These are phyloP conservation scores for Casuarina cunninghamiana DNA, from an alignment of 306 rosid genomes.

Conservation along the genomic window DNA sequence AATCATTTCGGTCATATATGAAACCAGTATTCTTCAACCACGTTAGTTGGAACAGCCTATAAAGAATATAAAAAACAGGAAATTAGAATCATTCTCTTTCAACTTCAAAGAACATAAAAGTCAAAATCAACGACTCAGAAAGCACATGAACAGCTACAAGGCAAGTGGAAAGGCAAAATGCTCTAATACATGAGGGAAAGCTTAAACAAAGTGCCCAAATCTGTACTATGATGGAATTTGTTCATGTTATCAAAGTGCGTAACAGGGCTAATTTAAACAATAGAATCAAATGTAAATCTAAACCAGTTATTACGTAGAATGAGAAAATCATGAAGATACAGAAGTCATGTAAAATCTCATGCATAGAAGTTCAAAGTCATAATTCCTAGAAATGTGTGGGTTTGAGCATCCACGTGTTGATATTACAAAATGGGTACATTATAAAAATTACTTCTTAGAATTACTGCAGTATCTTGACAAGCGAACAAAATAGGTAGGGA, in stretches of 20 bases:
- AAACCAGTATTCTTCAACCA: constrained; percentile 78
- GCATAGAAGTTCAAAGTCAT: not conserved
- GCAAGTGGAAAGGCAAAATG: not conserved
- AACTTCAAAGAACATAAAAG: not conserved
- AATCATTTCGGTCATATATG: constrained; percentile 64
- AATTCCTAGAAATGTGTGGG: not conserved
- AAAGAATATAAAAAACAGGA: constrained; percentile 38
- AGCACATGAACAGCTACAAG: not conserved
- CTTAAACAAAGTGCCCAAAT: not conserved
- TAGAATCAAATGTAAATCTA: not conserved
- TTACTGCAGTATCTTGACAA: not conserved
- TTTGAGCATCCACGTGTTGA: not conserved
- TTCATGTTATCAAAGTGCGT: not conserved
- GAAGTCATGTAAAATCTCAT: not conserved
- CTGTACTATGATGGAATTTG: not conserved
- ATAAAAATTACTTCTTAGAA: not conserved
- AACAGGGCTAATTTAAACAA: not conserved
- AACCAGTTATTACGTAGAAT: not conserved
- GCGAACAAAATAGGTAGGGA: not conserved
- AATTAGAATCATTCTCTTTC: constrained; percentile 29
- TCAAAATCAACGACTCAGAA: not conserved
- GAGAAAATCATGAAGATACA: not conserved
- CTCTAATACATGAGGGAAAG: not conserved
- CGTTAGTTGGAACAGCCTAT: constrained; percentile 85
- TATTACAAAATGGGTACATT: not conserved